Evolutionary conservation across 2,329 filamentous ascomycete genomes (phyloP).

Genomic region (Penicillium sp.): DNA sequence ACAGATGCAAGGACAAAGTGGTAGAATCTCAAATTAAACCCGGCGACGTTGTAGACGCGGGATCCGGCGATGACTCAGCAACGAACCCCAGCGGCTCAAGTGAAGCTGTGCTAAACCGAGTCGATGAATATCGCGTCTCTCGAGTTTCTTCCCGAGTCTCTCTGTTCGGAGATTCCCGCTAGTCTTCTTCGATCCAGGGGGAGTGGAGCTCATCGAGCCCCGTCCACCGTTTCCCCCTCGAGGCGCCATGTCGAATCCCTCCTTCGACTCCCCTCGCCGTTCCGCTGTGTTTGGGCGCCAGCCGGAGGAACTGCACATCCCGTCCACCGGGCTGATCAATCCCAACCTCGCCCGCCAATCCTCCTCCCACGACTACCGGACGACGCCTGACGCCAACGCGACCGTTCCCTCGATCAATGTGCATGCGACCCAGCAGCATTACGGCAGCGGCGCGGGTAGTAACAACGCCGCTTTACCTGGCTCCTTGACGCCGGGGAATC

Average conservation of each 20-base stretch:
- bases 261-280: conserved; percentile 49
- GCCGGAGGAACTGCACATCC: conserved; percentile 54
- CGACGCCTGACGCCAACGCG: conserved; percentile 39
- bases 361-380: conserved; percentile 45
- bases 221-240: conserved; percentile 14
- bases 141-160: conserved; percentile 9
- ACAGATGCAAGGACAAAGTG: neutral
- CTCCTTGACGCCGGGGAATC: conserved; percentile 53
- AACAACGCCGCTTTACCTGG: conserved; percentile 49
- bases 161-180: conserved; percentile 9
- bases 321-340: conserved; percentile 37
- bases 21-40: neutral
- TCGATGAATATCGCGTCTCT: conserved; percentile 2
- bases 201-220: conserved; percentile 19
- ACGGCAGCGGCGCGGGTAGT: conserved; percentile 38
- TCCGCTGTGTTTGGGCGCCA: conserved; percentile 44
- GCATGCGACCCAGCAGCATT: conserved; percentile 50
- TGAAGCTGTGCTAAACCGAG: conserved; percentile 5
- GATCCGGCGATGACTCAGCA: conserved; percentile 13
- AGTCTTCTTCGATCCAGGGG: conserved; percentile 6
- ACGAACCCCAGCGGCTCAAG: conserved; percentile 7
- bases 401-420: conserved; percentile 54
- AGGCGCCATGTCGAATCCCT: conserved; percentile 40
- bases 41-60: conserved; percentile 2
- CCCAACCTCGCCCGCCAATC: conserved; percentile 39